Evolutionary conservation across 164 flowering plant species (phyloP).

Genomic region (Stephania yunnanensis): DNA sequence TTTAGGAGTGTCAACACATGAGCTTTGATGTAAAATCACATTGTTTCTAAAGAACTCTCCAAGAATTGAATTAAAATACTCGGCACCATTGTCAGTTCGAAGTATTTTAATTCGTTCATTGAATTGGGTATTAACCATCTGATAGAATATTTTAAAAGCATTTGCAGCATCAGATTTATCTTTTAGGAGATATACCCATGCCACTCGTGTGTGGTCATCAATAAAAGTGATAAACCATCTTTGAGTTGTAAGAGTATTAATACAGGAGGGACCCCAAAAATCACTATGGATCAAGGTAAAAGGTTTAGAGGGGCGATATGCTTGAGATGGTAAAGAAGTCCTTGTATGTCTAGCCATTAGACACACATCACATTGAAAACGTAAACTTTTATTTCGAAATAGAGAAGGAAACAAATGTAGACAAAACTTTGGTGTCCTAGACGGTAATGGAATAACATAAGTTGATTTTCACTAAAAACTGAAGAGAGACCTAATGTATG

Average conservation of each 20-base stretch:
- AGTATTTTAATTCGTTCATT: not conserved
- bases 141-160: not conserved
- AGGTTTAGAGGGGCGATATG: not conserved
- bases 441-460: no score
- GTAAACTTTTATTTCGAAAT: constrained; percentile 2
- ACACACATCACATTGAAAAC: not conserved
- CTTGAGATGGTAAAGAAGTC: not conserved
- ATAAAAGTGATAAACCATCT: not conserved
- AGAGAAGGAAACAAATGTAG: constrained; percentile 11
- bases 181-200: not conserved
- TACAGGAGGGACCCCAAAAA: not conserved
- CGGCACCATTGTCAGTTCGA: not conserved
- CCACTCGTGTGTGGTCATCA: not conserved
- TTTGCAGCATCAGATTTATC: not conserved
- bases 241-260: not conserved
- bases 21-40: not conserved
- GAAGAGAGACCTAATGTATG: not conserved
- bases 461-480: no score
- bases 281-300: not conserved
- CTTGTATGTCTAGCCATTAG: not conserved
- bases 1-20: no score
- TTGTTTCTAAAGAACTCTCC: not conserved
- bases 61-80: not conserved
- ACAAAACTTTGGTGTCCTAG: no score
- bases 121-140: not conserved